phyloP scores from a whole-genome alignment of 371 early-diverging fungal species.

The Mucor piriformis region DNA sequence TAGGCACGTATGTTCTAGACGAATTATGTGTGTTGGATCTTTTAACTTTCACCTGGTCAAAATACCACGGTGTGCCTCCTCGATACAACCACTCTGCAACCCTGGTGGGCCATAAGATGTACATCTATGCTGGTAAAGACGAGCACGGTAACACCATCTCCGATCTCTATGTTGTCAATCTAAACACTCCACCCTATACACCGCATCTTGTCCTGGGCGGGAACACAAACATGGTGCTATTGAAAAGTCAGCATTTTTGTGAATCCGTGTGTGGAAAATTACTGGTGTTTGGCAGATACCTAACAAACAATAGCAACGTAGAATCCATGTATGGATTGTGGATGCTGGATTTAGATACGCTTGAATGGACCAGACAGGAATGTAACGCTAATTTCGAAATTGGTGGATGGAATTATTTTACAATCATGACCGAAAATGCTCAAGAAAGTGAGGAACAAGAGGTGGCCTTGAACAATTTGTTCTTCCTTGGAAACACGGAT shows the following conservation, averaged over 20 bases:
- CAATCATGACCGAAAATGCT: conserved; percentile 38
- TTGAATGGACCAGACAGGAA: conserved; percentile 65
- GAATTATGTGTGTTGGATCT: conserved; percentile 62
- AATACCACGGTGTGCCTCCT: conserved; percentile 55
- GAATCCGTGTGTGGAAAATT: conserved; percentile 65
- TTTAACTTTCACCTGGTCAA: conserved; percentile 60
- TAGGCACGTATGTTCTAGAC: conserved; percentile 45
- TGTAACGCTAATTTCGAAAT: conserved; percentile 55
- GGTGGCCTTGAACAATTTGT: conserved; percentile 32
- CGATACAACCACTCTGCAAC: conserved; percentile 68
- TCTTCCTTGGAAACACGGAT: conserved; percentile 62
- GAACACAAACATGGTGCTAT: conserved; percentile 52
- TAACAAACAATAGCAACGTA: conserved; percentile 9
- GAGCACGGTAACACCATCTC: conserved; percentile 63
- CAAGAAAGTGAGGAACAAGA: conserved; percentile 11
- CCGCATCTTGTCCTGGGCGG: conserved; percentile 49
- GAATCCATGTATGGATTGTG: conserved; percentile 58
- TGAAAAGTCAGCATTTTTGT: conserved; percentile 70
- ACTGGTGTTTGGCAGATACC: conserved; percentile 60
- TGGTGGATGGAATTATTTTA: conserved; percentile 71
- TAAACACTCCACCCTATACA: conserved; percentile 47
- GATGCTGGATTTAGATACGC: conserved; percentile 65
- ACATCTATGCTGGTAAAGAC: conserved; percentile 65
- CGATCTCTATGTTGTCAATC: conserved; percentile 61
- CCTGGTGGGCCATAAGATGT: conserved; percentile 57